Evolutionary conservation across 1,139 yeast genomes (phyloP), one percentile per base, ranked within the genome.

Genomic region (Geotrichum cucujoidarum): DNA sequence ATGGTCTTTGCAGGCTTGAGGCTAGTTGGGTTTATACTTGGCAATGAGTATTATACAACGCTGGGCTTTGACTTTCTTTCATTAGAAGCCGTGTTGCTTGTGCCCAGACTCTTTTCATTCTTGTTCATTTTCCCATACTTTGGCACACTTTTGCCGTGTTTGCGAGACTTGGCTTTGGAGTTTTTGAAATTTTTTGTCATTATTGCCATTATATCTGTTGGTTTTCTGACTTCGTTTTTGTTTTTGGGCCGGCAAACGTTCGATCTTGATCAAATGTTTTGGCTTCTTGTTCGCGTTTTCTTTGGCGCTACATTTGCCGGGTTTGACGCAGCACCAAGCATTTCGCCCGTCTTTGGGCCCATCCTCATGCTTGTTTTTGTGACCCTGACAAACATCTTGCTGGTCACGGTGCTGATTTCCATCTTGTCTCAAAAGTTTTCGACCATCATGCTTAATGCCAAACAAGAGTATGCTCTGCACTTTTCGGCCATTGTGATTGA

Each of bases 101-200:
- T 64, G 7, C 68, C 68, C 1, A 51, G 68, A 21, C 57, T 61
- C 37, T 64, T 64, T 43, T 65, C 69, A 2, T 58, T 59, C 30
- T 49, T 65, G 33, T 55, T 66, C 2, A 54, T 65, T n/a, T 55
- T 56, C 32, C 68, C 68, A 11, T 65, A 64, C 48, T 64, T 61
- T 50, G 68, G 68, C 3, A 64, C 69, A 1, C 51, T 64, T 16
- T 51, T 64, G 7, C 68, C 68, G 2, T 64, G 68, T 46, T 51
- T 64, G 32, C 56, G 61, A 32, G 62, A 59, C 37, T 56, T 65
- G 55, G 57, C 62, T 11, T 57, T 58, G 21, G 69, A 65, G 44
- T 63, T 65, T 43, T 45, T 61, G 51, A 64, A 65, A 51, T 62
- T 65, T 47, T 45, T 62, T 39, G 55, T 62, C 16, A 47, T 65